Evolutionary conservation across 495 filamentous ascomycete species (phyloP).

Genomic region (Neurospora sp.): DNA sequence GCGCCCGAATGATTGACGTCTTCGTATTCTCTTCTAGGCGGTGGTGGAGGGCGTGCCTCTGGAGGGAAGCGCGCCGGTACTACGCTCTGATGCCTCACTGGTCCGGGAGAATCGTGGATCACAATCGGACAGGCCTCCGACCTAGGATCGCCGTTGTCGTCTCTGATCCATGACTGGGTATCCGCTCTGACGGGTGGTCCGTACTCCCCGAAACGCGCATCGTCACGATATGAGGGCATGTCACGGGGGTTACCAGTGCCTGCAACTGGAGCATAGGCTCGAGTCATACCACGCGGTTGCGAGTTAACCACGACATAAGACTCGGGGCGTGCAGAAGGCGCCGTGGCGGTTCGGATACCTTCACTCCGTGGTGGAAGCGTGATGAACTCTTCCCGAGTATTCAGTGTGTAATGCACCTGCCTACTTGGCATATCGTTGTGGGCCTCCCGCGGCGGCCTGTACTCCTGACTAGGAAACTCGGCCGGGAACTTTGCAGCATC

Average conservation of each 20-base stretch:
- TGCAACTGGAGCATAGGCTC: background rate
- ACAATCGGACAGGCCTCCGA: conserved; percentile 17
- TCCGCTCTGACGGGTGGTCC: conserved; percentile 8
- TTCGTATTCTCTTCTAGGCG: background rate
- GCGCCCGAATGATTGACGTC: background rate
- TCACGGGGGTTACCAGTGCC: background rate
- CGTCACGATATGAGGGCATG: conserved; percentile 5
- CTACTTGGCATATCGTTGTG: background rate
- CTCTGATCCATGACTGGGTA: conserved; percentile 14
- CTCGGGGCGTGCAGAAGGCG: background rate
- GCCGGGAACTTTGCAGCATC: conserved; percentile 5
- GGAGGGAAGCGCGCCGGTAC: background rate
- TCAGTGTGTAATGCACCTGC: background rate
- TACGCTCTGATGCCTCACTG: background rate
- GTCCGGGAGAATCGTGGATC: conserved; percentile 8
- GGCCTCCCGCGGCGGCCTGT: background rate
- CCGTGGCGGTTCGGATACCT: background rate
- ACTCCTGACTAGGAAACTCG: conserved; percentile 1
- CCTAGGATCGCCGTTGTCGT: conserved; percentile 13
- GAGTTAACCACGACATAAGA: conserved; percentile 1
- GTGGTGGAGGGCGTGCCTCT: background rate
- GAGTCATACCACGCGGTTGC: background rate
- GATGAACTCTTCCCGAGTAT: conserved; percentile 16
- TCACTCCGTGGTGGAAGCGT: conserved; percentile 15
- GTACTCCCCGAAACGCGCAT: background rate